These are phyloP conservation scores for Dendrostoma leiphaemia DNA, from an alignment of 2,329 filamentous ascomycete species.

Conservation along the genomic window DNA sequence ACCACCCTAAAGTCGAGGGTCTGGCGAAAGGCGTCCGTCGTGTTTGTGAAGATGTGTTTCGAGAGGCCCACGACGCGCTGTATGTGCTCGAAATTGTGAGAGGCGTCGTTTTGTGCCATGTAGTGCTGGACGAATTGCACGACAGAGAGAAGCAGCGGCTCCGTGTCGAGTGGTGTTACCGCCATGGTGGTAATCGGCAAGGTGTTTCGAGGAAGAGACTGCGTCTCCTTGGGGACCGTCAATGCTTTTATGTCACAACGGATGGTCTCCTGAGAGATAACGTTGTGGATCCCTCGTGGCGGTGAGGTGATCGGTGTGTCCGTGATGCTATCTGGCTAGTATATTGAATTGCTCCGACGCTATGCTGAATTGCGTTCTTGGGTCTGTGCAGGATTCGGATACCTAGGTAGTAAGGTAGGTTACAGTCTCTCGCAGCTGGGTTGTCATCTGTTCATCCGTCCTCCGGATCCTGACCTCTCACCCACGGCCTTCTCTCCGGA, in stretches of 20 bases:
- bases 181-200: constrained; percentile 4
- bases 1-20: constrained; percentile 53
- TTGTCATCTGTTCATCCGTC: neutral
- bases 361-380: neutral
- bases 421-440: neutral
- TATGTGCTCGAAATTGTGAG: constrained; percentile 86
- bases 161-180: constrained; percentile 30
- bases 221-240: too few relatives aligned
- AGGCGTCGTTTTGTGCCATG: constrained; percentile 78
- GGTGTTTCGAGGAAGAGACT: neutral
- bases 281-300: too few relatives aligned
- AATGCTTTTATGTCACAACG: too few relatives aligned
- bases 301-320: too few relatives aligned
- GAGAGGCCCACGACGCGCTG: constrained; percentile 75
- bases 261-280: too few relatives aligned
- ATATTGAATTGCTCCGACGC: neutral
- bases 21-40: constrained; percentile 9
- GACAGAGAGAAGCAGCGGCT: constrained; percentile 52
- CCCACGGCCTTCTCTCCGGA: neutral
- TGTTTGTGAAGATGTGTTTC: constrained; percentile 54
- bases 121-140: constrained; percentile 65
- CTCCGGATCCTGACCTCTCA: neutral
- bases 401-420: too few relatives aligned
- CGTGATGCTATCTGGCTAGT: too few relatives aligned
- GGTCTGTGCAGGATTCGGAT: neutral